Evolutionary conservation across 2,329 filamentous ascomycete species (phyloP).

Genomic region (Aureobasidium sp.): DNA sequence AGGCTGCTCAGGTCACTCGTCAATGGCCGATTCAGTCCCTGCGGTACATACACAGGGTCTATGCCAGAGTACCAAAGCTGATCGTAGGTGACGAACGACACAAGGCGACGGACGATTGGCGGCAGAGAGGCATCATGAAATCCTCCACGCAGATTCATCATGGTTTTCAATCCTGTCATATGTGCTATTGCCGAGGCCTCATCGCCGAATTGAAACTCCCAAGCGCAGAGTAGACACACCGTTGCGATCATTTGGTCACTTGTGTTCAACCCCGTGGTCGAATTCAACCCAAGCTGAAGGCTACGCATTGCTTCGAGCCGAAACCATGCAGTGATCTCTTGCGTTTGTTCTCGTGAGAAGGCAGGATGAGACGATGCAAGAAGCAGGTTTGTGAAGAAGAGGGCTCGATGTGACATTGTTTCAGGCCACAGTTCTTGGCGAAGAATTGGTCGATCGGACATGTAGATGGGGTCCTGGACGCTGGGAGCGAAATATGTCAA

Average conservation of each 20-base stretch:
- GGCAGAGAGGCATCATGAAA: slow-evolving; percentile 15
- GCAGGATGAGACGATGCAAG: slow-evolving; percentile 20
- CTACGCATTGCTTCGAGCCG: slow-evolving; percentile 17
- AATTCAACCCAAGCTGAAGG: slow-evolving; percentile 16
- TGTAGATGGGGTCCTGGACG: not conserved
- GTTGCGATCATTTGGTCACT: slow-evolving; percentile 19
- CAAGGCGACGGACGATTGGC: slow-evolving; percentile 16
- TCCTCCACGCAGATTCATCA: slow-evolving; percentile 20
- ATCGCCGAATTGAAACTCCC: slow-evolving; percentile 22
- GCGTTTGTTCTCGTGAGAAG: slow-evolving; percentile 16
- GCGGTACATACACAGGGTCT: slow-evolving; percentile 17
- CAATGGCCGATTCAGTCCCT: not conserved
- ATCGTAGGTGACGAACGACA: slow-evolving; percentile 19
- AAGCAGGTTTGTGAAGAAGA: slow-evolving; percentile 21
- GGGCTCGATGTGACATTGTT: slow-evolving; percentile 17
- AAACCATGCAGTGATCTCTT: not conserved
- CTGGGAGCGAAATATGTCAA: not conserved
- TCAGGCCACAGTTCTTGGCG: slow-evolving; percentile 20
- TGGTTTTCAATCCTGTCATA: slow-evolving; percentile 20
- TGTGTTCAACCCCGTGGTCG: slow-evolving; percentile 5
- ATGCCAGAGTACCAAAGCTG: slow-evolving; percentile 18
- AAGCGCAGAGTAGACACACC: slow-evolving; percentile 20
- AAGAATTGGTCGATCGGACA: slow-evolving; percentile 18
- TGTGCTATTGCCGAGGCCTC: slow-evolving; percentile 20
- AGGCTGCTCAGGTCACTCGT: not conserved